Conservation (phyloP, 768 basidiomycete species). For the Hygrocybe punicea region DNA sequence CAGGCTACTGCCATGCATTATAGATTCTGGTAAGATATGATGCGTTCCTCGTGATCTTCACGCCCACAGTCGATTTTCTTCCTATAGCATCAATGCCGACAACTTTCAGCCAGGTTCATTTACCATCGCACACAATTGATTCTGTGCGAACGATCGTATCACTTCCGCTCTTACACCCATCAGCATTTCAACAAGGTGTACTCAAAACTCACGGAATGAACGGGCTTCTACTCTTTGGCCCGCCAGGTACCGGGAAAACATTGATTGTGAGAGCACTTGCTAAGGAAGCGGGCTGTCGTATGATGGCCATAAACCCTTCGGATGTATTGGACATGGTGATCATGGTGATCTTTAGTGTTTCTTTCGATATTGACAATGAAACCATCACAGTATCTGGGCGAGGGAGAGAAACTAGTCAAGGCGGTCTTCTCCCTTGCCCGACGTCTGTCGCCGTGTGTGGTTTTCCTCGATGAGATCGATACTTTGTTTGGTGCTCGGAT, state of each 20-base stretch:
- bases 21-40: slow-evolving; percentile 61
- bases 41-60: background rate
- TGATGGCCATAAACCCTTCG: slow-evolving; percentile 86
- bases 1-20: slow-evolving; percentile 77
- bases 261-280: slow-evolving; percentile 86
- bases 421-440: slow-evolving; percentile 87
- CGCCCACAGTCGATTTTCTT: slow-evolving; percentile 7
- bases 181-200: slow-evolving; percentile 84
- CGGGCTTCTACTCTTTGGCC: slow-evolving; percentile 88
- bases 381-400: slow-evolving; percentile 68
- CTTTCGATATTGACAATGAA: slow-evolving; percentile 1
- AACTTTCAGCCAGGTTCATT: slow-evolving; percentile 82
- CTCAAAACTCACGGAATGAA: slow-evolving; percentile 89
- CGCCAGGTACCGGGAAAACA: slow-evolving; percentile 88
- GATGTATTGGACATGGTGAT: slow-evolving; percentile 95
- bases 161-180: slow-evolving; percentile 79
- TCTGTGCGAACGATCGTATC: slow-evolving; percentile 90
- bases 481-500: slow-evolving; percentile 85
- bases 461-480: slow-evolving; percentile 94
- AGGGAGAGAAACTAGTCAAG: slow-evolving; percentile 86
- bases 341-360: slow-evolving; percentile 4
- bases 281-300: slow-evolving; percentile 89
- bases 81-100: slow-evolving; percentile 67
- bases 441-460: slow-evolving; percentile 81
- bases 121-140: slow-evolving; percentile 86